Conservation (phyloP, 2,329 filamentous ascomycete species). For the Huntiella moniliformis region DNA sequence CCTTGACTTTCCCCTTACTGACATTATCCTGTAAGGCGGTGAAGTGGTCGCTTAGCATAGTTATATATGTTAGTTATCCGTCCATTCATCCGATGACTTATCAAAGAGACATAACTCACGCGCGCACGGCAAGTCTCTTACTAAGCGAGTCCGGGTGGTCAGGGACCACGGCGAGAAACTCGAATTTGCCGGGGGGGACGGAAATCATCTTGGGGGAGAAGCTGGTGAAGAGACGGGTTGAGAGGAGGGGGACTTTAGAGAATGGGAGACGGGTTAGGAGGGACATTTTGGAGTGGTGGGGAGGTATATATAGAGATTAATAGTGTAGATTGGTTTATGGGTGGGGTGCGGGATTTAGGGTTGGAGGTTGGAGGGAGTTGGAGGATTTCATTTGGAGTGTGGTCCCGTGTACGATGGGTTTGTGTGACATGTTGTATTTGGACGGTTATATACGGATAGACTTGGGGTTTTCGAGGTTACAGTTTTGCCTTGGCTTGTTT, state of each 20-base stretch:
- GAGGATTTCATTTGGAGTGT: background rate
- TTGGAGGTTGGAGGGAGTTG: slow-evolving; percentile 1
- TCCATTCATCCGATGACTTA: no score
- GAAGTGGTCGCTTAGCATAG: slow-evolving; percentile 28
- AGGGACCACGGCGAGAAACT: slow-evolving; percentile 52
- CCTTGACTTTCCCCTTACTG: slow-evolving; percentile 38
- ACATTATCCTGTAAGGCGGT: slow-evolving; percentile 31
- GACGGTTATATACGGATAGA: background rate
- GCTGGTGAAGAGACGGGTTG: background rate
- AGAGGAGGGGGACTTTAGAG: background rate
- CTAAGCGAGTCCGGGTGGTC: slow-evolving; percentile 41
- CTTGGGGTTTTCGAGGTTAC: background rate
- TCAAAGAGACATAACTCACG: slow-evolving; percentile 24
- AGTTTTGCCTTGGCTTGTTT: background rate
- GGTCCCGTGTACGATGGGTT: background rate
- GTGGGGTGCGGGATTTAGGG: no score
- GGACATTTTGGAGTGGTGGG: background rate
- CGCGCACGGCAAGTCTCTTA: slow-evolving; percentile 42
- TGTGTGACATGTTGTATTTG: background rate
- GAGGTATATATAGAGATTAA: background rate
- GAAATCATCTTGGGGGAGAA: slow-evolving; percentile 16
- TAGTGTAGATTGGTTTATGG: background rate
- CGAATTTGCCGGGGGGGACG: slow-evolving; percentile 24
- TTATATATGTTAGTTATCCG: background rate
- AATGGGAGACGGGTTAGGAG: background rate